Evolutionary conservation across 805 yeast species (phyloP), one percentile per base, ranked within the genome.

Genomic region (Clavispora santaluciae): DNA sequence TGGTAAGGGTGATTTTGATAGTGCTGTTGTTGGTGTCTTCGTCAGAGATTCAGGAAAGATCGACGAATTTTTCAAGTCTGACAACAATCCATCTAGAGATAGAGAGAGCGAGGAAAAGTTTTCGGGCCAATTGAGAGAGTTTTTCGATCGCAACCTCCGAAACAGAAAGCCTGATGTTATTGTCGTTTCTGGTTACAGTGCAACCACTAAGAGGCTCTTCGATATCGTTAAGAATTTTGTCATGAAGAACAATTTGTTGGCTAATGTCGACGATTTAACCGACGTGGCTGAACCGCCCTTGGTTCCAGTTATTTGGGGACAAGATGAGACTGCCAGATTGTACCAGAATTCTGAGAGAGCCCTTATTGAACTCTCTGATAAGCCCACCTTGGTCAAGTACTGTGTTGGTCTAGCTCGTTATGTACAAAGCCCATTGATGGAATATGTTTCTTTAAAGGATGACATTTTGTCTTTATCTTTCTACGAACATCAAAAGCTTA

Each of bases 271-370:
- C 29, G 72, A 63, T 16, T 68, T 72, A 25, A 45, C 55, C 18
- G 50, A 68, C 17, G 61, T 53, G 20, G 66, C 67, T 35, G 64
- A 60, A 18, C 64, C 78, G n/a, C 83, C 85, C 8, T 70, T 77
- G 8, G 55, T 86, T 28, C 82, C 79, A 29, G 77, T 88, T 4
- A 66, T 89, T 12, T 91, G 88, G 80, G 95, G 86, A 33, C 86
- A 83, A 51, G 96, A 91, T 60, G 98, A 93, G 60, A 87, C 95
- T 22, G 97, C 98, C 1, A 73, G 95, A 41, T 75, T 93, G 45
- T 93, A 75, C 60, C 95, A 90, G 58, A 79, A 81, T 56, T 86
- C 96, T 0, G 74, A 70, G 28, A 74, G 87, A 42, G 95, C 95
- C 0, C 67, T 64, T 5, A 70, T 72, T 35, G 98, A 93, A 60